Conservation (phyloP, 305 asterid species). For the Fraxinus floribunda region DNA sequence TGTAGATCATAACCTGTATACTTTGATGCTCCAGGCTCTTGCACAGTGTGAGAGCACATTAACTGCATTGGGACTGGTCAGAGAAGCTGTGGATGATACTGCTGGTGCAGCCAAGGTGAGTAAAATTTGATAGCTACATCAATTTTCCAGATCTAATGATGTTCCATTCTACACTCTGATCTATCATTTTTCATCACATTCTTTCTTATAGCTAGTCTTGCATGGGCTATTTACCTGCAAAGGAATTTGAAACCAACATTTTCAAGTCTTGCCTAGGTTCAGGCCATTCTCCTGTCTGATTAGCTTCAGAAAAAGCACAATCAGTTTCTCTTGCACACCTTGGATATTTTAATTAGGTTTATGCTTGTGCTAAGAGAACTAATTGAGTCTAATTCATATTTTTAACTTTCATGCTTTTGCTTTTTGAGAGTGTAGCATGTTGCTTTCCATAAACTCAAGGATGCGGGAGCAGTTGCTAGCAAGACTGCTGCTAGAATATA, state of each 20-base stretch:
- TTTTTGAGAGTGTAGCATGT: constrained; percentile 46
- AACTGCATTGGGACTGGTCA: constrained; percentile 77
- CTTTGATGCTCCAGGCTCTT: constrained; percentile 70
- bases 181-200: neutral
- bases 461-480: constrained; percentile 99
- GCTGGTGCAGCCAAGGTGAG: constrained; percentile 98
- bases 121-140: constrained; percentile 4
- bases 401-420: constrained; percentile 17
- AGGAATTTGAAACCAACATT: constrained; percentile 1
- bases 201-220: neutral
- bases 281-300: constrained; percentile 1
- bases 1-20: constrained; percentile 17
- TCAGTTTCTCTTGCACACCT: neutral
- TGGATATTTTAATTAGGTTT: neutral
- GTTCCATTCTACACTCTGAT: neutral
- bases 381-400: constrained; percentile 11
- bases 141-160: neutral
- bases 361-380: neutral
- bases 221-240: neutral
- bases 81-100: constrained; percentile 98
- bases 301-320: neutral
- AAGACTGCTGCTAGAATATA: constrained; percentile 73
- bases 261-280: constrained; percentile 9
- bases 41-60: constrained; percentile 96
- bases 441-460: constrained; percentile 71